phyloP scores from a whole-genome alignment of 805 yeast species.

The Kuraishia floccosa region DNA sequence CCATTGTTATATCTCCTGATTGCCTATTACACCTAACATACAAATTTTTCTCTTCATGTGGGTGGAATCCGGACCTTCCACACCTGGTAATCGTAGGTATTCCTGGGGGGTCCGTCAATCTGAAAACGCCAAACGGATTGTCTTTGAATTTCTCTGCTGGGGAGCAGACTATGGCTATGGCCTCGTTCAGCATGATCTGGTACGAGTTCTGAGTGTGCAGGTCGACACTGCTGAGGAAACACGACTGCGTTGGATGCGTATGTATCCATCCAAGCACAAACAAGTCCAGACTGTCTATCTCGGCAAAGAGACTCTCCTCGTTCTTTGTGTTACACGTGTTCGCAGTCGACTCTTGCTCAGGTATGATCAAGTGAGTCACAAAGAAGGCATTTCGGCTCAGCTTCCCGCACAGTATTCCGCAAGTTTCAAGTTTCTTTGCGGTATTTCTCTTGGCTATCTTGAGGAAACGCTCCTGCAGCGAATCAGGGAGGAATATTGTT shows the following conservation, averaged over 20 bases:
- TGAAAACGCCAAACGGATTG: constrained; percentile 43
- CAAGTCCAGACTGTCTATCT: constrained; percentile 40
- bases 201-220: constrained; percentile 59
- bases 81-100: constrained; percentile 43
- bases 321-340: constrained; percentile 53
- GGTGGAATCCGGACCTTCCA: constrained; percentile 42
- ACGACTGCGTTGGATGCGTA: constrained; percentile 66
- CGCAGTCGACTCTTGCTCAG: constrained; percentile 50
- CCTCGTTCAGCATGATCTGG: constrained; percentile 61
- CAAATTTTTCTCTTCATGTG: constrained; percentile 39
- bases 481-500: constrained; percentile 35
- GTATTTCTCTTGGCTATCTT: constrained; percentile 39
- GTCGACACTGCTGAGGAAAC: constrained; percentile 56
- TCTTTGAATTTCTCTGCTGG: constrained; percentile 26
- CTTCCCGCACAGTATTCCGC: constrained; percentile 57
- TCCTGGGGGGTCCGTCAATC: constrained; percentile 60
- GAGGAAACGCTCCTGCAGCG: constrained; percentile 30
- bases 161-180: constrained; percentile 57
- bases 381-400: constrained; percentile 52
- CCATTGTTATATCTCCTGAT: constrained; percentile 18
- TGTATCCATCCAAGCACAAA: constrained; percentile 70
- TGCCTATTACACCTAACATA: constrained; percentile 33
- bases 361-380: constrained; percentile 49
- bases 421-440: constrained; percentile 39
- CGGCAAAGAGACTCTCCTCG: constrained; percentile 47